Evolutionary conservation across 352 stramenopile genomes (phyloP).

Genomic region (Phytophthora citrophthora): DNA sequence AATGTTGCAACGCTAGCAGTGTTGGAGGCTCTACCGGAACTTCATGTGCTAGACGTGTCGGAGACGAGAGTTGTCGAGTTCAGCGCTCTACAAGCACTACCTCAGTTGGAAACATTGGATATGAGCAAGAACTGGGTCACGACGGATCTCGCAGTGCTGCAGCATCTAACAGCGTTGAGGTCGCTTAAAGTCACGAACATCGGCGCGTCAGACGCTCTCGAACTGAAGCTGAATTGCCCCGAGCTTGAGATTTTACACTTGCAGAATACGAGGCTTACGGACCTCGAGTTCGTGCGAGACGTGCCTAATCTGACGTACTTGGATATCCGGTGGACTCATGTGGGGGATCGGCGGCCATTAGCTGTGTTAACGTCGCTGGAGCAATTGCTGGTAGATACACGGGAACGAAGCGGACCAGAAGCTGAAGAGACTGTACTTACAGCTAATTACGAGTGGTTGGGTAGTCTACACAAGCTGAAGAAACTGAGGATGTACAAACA

Average conservation of each 20-base stretch:
- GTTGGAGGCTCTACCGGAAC: conserved; percentile 31
- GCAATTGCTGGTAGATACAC: conserved; percentile 47
- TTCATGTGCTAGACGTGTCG: conserved; percentile 49
- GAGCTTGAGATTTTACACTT: conserved; percentile 44
- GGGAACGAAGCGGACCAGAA: conserved; percentile 22
- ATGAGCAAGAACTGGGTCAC: conserved; percentile 58
- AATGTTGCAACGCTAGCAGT: conserved; percentile 38
- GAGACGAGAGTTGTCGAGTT: conserved; percentile 53
- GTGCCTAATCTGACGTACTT: conserved; percentile 38
- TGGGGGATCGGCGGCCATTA: conserved; percentile 42
- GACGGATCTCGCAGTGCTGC: conserved; percentile 35
- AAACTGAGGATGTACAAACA: conserved; percentile 49
- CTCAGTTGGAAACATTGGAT: conserved; percentile 42
- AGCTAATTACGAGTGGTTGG: conserved; percentile 38
- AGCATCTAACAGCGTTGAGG: conserved; percentile 31
- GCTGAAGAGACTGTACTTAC: not conserved
- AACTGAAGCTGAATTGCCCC: conserved; percentile 36
- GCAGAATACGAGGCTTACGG: conserved; percentile 49
- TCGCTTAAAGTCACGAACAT: conserved; percentile 48
- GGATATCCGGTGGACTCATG: conserved; percentile 53
- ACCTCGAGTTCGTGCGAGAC: conserved; percentile 39
- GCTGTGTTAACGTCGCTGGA: conserved; percentile 37
- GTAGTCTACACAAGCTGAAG: conserved; percentile 37
- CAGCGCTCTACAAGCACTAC: conserved; percentile 23
- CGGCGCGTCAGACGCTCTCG: conserved; percentile 38